Evolutionary conservation across 2,329 filamentous ascomycete genomes (phyloP), one percentile per base, ranked within the genome.

Genomic region (Colletotrichum costaricense): DNA sequence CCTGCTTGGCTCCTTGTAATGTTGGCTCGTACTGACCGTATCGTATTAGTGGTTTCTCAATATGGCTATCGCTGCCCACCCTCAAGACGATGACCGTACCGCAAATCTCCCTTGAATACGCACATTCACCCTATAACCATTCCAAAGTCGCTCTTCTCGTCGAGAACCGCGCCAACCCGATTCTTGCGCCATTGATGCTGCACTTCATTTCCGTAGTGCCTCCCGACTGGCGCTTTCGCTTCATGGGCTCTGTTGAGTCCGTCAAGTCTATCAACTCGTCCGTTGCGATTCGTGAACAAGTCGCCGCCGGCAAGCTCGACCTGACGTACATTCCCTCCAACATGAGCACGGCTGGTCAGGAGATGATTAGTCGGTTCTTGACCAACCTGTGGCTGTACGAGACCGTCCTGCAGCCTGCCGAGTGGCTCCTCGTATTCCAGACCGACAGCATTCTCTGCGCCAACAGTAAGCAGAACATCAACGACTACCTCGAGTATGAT

Each of bases 121-220:
- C 74, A 54, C 73, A 79, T 24, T 80, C 82, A 33, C 81, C 80
- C 12, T 86, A 82, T 80, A 88, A 89, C 77, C 81, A 82, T 63
- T 85, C 83, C 74, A 89, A 90, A 78, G 83, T 90, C 49, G 89
- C 88, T 38, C 84, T 91, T 12, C 82, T 91, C 24, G 85, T 91
- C 73, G 88, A 90, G 78, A 86, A 86, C 79, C 86, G 88, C 1
- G 77, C 85, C 2, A 82, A 84, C 46, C 83, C 87, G 3, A 81
- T 86, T 74, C 84, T 90, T 55, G 87, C 87, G 3, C 88, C 88
- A 1, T 81, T 89, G 52, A 81, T 89, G 79, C 82, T 90, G 28
- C 88, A 90, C 78, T 88, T 90, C 81, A 89, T 89, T 75, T 82
- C 86, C 4, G 87, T 90, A 24, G 85, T 88, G 1, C 87, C 87